phyloP scores from a whole-genome alignment of 2,329 filamentous ascomycete genomes.

The Aspergillus fijiensis region DNA sequence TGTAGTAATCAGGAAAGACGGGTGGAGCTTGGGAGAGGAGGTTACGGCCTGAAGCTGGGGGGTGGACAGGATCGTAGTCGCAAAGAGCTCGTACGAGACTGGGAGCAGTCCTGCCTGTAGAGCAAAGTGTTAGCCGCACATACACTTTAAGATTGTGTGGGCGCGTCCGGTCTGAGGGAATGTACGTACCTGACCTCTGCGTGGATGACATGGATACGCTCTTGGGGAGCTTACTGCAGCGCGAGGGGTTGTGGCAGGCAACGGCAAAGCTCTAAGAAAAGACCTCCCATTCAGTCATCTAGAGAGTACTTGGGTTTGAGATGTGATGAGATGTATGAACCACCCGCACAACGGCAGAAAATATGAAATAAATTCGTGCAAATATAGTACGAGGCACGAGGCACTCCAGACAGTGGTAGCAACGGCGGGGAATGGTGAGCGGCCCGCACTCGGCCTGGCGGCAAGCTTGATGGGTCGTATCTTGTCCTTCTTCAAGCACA shows the following conservation, averaged over 20 bases:
- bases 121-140: neutral
- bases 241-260: conserved; percentile 11
- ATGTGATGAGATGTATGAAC: neutral
- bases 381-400: neutral
- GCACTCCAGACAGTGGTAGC: conserved; percentile 7
- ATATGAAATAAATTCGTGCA: neutral
- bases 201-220: conserved; percentile 32
- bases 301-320: neutral
- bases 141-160: neutral
- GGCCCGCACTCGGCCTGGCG: conserved; percentile 8
- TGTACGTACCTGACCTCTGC: conserved; percentile 36
- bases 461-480: conserved; percentile 18
- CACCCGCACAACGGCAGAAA: neutral
- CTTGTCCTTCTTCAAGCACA: neutral
- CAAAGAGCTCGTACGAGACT: conserved; percentile 48
- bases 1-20: conserved; percentile 43
- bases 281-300: conserved; percentile 14
- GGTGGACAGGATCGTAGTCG: conserved; percentile 47
- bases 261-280: neutral
- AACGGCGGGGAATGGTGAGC: conserved; percentile 25
- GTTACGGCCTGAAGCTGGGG: conserved; percentile 48
- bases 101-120: conserved; percentile 53
- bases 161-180: neutral
- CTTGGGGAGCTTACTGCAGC: conserved; percentile 15
- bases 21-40: conserved; percentile 60